These are phyloP conservation scores for Schizochytrium sp. DNA, from an alignment of 108 stramenopile species.

Conservation along the genomic window DNA sequence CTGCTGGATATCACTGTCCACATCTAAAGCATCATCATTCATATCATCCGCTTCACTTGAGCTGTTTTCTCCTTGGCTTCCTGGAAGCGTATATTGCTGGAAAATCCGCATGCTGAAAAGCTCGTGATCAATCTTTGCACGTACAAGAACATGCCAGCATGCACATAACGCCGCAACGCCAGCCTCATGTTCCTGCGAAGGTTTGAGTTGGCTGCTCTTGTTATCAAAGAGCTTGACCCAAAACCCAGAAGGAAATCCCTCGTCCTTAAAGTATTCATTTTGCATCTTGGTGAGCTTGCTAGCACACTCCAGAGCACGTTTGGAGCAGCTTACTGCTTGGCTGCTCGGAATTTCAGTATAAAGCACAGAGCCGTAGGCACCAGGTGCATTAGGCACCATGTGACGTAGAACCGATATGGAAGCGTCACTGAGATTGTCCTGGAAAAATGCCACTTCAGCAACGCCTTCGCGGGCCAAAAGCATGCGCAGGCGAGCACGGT, in stretches of 20 bases:
- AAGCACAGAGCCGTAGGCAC: not conserved
- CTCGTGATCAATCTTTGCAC: constrained; percentile 63
- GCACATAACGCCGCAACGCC: not conserved
- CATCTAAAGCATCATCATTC: not conserved
- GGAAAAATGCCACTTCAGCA: constrained; percentile 81
- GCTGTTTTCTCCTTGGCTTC: not conserved
- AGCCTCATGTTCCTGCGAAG: not conserved
- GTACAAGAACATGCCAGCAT: constrained; percentile 15
- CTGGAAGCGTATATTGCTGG: constrained; percentile 58
- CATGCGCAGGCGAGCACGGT: constrained; percentile 91
- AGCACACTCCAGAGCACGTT: not conserved
- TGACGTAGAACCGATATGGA: constrained; percentile 3
- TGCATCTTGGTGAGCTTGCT: not conserved
- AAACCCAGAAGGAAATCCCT: not conserved
- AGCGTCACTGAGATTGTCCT: not conserved
- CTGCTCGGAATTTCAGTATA: constrained; percentile 40
- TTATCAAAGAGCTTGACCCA: not conserved
- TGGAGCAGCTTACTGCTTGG: not conserved
- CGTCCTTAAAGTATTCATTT: not conserved
- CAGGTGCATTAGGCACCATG: constrained; percentile 32
- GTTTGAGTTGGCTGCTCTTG: not conserved
- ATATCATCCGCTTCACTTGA: not conserved
- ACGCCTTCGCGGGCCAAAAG: constrained; percentile 84
- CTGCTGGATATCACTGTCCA: not conserved
- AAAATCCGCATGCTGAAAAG: constrained; percentile 60